Evolutionary conservation across 2,329 filamentous ascomycete species (phyloP).

Genomic region (Colletotrichum liaoningense): DNA sequence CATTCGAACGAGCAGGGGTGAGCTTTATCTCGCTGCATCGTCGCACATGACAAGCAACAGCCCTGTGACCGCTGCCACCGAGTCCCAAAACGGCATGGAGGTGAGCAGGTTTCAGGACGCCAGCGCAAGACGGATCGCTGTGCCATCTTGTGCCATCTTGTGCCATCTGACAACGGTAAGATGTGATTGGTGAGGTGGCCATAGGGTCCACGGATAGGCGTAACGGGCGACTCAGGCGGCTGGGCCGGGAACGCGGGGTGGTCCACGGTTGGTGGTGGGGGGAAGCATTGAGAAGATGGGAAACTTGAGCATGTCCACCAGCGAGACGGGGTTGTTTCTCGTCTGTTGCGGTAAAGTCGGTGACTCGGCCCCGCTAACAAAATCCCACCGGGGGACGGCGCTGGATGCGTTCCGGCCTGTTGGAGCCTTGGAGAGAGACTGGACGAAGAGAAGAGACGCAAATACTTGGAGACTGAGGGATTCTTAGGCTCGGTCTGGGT

Average conservation of each 20-base stretch:
- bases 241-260: background rate
- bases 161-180: background rate
- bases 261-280: background rate
- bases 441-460: too few species aligned
- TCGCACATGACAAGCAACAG: constrained; percentile 36
- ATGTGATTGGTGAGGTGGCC: constrained; percentile 1
- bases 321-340: background rate
- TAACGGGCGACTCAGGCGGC: constrained; percentile 19
- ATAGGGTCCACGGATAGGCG: background rate
- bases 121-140: constrained; percentile 26
- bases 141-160: constrained; percentile 15
- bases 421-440: background rate
- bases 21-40: constrained; percentile 22
- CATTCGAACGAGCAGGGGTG: background rate
- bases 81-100: constrained; percentile 34
- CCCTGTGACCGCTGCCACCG: constrained; percentile 31
- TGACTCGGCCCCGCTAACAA: background rate
- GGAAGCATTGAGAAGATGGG: too few species aligned
- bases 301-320: constrained; percentile 8
- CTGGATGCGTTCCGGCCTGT: background rate
- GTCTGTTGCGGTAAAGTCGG: background rate
- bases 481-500: background rate
- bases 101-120: constrained; percentile 36
- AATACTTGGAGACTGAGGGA: background rate
- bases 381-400: background rate